Evolutionary conservation across 768 basidiomycete genomes (phyloP), one percentile per base, ranked within the genome.

Genomic region (Phanerochaete carnosa): DNA sequence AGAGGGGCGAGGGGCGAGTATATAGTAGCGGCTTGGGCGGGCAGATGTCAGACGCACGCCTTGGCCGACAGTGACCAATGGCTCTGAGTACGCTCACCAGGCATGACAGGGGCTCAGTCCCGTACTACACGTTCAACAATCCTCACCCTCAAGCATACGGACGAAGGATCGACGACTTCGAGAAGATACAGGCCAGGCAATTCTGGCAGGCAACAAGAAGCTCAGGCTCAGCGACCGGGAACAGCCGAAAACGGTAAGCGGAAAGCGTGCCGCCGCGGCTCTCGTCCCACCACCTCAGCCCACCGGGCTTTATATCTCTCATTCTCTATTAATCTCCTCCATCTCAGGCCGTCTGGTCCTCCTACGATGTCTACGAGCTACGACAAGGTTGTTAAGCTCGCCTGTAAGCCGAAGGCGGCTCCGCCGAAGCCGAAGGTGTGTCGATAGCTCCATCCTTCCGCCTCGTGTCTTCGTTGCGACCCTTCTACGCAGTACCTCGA

Each of bases 341-440:
- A 33, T 22, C 16, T 23, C 32, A 19, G n/a, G 11, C 35, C 35
- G 35, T 25, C 22, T 23, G 35, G 11, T 43, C 35, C 39, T 8
- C 33, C 30, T 6, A 50, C 32, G 9, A 57, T 57, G 60, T 47
- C 55, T 11, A 46, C 89, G 67, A 88, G 86, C 76, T 90, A 82
- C 74, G 90, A 92, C 79, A 92, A 98, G 81, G 88, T 91, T 70
- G 91, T 98, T 67, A 97, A 96, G 77, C 77, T 93, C 72, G 97
- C 96, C 15, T 98, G 95, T 78, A 98, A 98, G 82, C 93, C 95
- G 59, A 98, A 98, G 78, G 86, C 92, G 49, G 93, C 94, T 1
- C 88, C 93, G 1, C 97, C 97, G 63, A 99, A 99, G 77, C 77
- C 94, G 64, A 99, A 99, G 84, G 95, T 94, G 61, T 19, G 76